These are phyloP conservation scores for Bretschneidera sinensis DNA, from an alignment of 345 rosid species.

Conservation along the genomic window DNA sequence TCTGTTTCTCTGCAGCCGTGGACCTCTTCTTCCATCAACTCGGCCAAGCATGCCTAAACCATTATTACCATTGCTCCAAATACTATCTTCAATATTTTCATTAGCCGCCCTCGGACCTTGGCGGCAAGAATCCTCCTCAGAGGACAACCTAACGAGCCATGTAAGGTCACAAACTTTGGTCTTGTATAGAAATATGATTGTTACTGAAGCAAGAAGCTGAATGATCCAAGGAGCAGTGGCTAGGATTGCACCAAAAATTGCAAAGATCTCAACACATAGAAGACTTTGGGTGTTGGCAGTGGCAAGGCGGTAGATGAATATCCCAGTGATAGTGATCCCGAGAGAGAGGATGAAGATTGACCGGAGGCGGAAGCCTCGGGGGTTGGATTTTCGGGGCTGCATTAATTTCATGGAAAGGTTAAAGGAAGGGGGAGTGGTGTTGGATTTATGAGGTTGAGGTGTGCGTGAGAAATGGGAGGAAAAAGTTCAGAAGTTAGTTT, in stretches of 20 bases:
- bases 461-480: no score
- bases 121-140: slow-evolving; percentile 14
- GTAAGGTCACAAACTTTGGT: slow-evolving; percentile 16
- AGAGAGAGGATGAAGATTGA: slow-evolving; percentile 19
- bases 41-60: not conserved
- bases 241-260: slow-evolving; percentile 12
- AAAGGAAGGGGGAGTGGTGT: no score
- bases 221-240: slow-evolving; percentile 22
- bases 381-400: slow-evolving; percentile 6
- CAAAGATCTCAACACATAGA: slow-evolving; percentile 6
- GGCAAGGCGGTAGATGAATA: slow-evolving; percentile 20
- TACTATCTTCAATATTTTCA: not conserved
- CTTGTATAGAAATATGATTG: slow-evolving; percentile 15
- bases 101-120: not conserved
- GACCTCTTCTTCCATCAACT: no score
- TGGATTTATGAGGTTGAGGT: no score
- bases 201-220: slow-evolving; percentile 15
- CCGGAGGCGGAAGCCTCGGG: slow-evolving; percentile 1
- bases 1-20: no score
- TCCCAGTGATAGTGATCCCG: slow-evolving; percentile 16
- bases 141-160: slow-evolving; percentile 9
- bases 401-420: no score
- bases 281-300: slow-evolving; percentile 18
- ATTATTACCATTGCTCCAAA: not conserved
- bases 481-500: no score